Evolutionary conservation across 1,284 basidiomycete genomes (phyloP).

Genomic region (Boletus semigastroideus): DNA sequence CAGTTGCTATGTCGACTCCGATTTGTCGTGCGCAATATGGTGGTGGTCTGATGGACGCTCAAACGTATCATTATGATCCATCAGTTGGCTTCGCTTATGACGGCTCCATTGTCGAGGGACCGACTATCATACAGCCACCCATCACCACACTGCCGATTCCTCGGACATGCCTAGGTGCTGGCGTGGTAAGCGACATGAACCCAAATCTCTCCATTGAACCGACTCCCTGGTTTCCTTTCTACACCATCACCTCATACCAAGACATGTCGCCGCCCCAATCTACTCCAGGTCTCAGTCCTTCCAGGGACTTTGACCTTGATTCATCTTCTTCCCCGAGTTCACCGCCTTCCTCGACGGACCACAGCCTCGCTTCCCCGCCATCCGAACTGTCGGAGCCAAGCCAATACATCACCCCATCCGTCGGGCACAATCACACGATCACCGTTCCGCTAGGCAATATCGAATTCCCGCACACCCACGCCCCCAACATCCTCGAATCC

Average conservation of each 20-base stretch:
- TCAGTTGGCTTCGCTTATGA: neutral
- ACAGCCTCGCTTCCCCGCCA: neutral
- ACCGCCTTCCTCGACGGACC: neutral
- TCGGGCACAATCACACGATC: neutral
- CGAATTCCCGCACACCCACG: conserved; percentile 5
- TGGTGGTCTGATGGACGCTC: conserved; percentile 5
- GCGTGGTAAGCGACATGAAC: neutral
- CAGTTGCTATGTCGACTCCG: conserved; percentile 9
- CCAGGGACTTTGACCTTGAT: neutral
- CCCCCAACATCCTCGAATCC: neutral
- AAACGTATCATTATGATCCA: neutral
- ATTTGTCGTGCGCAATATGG: neutral
- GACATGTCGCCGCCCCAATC: neutral
- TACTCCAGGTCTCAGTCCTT: neutral
- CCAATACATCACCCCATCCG: neutral
- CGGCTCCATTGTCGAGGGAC: neutral
- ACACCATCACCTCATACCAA: neutral
- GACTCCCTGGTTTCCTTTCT: neutral
- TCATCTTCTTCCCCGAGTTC: neutral
- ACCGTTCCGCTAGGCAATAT: conserved; percentile 12
- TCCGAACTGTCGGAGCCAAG: neutral
- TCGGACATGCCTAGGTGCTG: neutral
- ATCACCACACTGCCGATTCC: conserved; percentile 5
- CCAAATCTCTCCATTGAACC: neutral
- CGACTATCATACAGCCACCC: neutral